Evolutionary conservation across 805 yeast species (phyloP).

Genomic region (Myxozyma neotropica): DNA sequence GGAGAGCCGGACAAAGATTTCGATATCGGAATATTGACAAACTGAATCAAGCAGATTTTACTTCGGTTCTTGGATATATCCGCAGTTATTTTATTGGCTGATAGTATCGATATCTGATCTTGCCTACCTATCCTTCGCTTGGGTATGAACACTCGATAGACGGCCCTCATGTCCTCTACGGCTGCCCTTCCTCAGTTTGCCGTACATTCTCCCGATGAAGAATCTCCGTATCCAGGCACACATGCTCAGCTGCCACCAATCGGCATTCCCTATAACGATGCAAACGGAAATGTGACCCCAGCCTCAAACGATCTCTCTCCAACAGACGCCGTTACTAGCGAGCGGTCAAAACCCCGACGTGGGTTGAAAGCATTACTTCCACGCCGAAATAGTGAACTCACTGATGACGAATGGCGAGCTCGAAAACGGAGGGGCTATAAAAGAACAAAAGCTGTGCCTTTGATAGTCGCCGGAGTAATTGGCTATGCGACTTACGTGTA

Average conservation of each 20-base stretch:
- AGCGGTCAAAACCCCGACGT: background rate
- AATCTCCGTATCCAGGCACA: background rate
- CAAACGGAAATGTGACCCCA: background rate
- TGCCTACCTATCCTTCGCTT: background rate
- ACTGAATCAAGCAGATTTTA: too few relatives aligned
- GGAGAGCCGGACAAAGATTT: too few relatives aligned
- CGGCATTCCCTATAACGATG: background rate
- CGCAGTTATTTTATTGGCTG: too few relatives aligned
- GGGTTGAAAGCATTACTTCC: background rate
- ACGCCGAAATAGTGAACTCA: background rate
- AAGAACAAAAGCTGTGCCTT: slow-evolving; percentile 23
- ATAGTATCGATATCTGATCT: background rate
- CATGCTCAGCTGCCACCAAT: background rate
- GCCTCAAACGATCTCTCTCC: background rate
- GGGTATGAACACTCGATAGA: background rate
- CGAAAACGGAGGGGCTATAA: slow-evolving; percentile 19
- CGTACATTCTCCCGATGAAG: background rate
- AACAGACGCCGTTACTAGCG: background rate
- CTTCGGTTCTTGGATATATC: too few relatives aligned
- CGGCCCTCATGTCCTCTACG: background rate
- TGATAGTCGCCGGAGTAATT: slow-evolving; percentile 34
- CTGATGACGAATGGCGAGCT: slow-evolving; percentile 18
- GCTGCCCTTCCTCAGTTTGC: slow-evolving; percentile 2
- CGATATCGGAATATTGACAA: too few relatives aligned
- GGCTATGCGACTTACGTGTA: slow-evolving; percentile 52